Evolutionary conservation across 2,329 filamentous ascomycete genomes (phyloP).

Genomic region (Talaromyces albobiverticillius): DNA sequence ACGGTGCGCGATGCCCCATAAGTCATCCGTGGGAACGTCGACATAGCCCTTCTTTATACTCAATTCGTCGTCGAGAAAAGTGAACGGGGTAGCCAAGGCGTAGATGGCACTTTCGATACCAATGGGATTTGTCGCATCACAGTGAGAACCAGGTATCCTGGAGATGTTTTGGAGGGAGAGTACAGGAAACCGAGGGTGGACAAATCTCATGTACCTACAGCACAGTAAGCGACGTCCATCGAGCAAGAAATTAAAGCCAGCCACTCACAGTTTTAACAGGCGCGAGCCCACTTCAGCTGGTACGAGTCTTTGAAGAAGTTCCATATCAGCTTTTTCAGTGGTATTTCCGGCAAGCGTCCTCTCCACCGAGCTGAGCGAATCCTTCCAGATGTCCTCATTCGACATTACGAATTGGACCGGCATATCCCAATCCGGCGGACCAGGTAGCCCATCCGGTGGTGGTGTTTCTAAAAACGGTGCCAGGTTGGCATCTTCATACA

Average conservation of each 20-base stretch:
- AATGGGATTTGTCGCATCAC: neutral
- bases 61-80: neutral
- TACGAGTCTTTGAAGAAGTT: neutral
- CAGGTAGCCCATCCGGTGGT: neutral
- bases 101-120: neutral
- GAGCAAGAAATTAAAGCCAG: neutral
- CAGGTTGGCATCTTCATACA: neutral
- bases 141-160: neutral
- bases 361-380: neutral
- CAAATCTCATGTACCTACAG: conserved; percentile 2
- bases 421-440: neutral
- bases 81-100: neutral
- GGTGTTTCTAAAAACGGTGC: conserved; percentile 1
- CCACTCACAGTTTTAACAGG: conserved; percentile 2
- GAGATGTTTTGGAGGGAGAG: neutral
- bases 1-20: conserved; percentile 1
- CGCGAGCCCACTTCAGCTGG: conserved; percentile 2
- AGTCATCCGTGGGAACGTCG: neutral
- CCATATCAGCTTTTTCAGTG: neutral
- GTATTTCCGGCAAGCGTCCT: neutral
- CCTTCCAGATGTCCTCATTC: conserved; percentile 6
- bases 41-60: conserved; percentile 1
- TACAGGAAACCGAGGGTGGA: conserved; percentile 6
- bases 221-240: neutral
- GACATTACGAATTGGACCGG: conserved; percentile 1